Percentiles rank a stretch among this genome's conserved stretches.
These are phyloP conservation scores for Scheffersomyces quercinus DNA, from an alignment of 1,139 yeast species.

Conservation along the genomic window DNA sequence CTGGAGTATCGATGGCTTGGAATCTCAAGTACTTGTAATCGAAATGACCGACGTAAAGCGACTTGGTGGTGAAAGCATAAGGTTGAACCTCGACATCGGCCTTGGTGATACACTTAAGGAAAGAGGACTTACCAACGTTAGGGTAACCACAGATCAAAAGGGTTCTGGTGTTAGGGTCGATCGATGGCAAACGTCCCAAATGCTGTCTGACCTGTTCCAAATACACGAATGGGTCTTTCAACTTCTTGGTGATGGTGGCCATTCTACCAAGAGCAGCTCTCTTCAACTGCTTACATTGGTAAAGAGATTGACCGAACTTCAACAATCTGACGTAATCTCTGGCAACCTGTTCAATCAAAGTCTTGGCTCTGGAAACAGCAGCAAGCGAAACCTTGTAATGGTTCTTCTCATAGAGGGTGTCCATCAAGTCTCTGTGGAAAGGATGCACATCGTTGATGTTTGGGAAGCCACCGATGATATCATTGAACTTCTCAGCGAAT, in stretches of 20 bases:
- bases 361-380: slow-evolving; percentile 89
- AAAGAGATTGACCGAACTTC: slow-evolving; percentile 95
- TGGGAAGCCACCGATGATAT: slow-evolving; percentile 85
- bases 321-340: slow-evolving; percentile 92
- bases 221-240: slow-evolving; percentile 90
- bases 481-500: slow-evolving; percentile 86
- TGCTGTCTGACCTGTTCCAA: slow-evolving; percentile 99
- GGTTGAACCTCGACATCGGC: slow-evolving; percentile 99
- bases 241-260: slow-evolving; percentile 95
- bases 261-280: slow-evolving; percentile 99
- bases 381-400: slow-evolving; percentile 98
- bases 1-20: slow-evolving; percentile 99
- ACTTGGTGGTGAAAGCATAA: slow-evolving; percentile 96
- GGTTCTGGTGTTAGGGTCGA: slow-evolving; percentile 98
- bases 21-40: slow-evolving; percentile 96
- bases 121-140: slow-evolving; percentile 97
- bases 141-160: slow-evolving; percentile 97
- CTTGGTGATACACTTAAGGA: slow-evolving; percentile 87
- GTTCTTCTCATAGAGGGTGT: slow-evolving; percentile 94
- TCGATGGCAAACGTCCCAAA: slow-evolving; percentile 95
- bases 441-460: slow-evolving; percentile 97
- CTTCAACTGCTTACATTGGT: slow-evolving; percentile 97
- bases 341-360: slow-evolving; percentile 91
- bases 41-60: slow-evolving; percentile 93
- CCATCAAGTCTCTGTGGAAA: slow-evolving; percentile 96